Percentiles rank a stretch among this genome's conserved stretches.
phyloP scores from a whole-genome alignment of 2,329 filamentous ascomycete species.

The Aspergillus phoenicis region DNA sequence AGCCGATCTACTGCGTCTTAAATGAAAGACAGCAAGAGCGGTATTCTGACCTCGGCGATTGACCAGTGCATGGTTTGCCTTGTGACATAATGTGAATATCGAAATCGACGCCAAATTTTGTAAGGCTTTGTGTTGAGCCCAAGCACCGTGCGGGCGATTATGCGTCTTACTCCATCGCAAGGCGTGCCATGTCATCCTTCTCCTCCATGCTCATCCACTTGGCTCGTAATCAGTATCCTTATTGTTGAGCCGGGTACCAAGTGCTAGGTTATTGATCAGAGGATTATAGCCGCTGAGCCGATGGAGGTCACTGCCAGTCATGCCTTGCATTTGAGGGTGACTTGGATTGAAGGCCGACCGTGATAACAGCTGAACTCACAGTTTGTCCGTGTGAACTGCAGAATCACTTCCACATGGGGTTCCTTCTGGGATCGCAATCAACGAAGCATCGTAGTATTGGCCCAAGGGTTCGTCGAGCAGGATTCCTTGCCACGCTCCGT shows the following conservation, averaged over 20 bases:
- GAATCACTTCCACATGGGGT: no score
- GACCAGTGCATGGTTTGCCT: not conserved
- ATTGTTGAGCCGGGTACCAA: not conserved
- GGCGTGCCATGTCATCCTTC: not conserved
- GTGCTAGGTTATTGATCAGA: no score
- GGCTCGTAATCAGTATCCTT: not conserved
- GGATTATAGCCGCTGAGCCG: not conserved
- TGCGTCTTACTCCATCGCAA: not conserved
- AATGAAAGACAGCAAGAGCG: not conserved
- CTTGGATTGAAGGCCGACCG: not conserved
- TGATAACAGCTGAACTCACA: not conserved
- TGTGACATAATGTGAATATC: not conserved
- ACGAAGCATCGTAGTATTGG: no score
- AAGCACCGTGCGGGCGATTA: not conserved
- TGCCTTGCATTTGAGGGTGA: not conserved
- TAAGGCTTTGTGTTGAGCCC: not conserved
- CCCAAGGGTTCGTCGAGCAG: not conserved
- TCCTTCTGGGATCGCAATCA: not conserved
- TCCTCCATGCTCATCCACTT: not conserved
- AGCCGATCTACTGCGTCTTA: not conserved
- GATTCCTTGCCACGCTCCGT: not conserved
- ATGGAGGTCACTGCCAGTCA: not conserved
- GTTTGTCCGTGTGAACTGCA: not conserved
- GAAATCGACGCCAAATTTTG: not conserved
- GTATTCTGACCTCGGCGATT: not conserved